Evolutionary conservation across 768 basidiomycete species (phyloP).

Genomic region (Chalciporus piperatus): DNA sequence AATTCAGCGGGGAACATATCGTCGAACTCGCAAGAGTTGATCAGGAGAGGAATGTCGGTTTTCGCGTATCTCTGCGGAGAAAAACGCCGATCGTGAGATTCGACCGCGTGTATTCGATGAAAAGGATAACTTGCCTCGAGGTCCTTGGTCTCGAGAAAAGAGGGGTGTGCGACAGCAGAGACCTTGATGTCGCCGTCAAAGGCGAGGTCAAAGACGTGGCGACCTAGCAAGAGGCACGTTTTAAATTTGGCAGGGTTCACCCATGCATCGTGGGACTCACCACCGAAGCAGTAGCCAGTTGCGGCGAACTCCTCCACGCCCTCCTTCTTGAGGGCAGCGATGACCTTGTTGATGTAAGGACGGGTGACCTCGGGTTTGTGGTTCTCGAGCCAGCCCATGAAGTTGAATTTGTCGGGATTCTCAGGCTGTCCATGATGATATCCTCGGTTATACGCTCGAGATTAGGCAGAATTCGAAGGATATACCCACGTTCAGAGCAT

Average conservation of each 20-base stretch:
- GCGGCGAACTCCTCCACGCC: conserved; percentile 40
- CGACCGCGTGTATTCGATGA: background rate
- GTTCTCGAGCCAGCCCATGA: background rate
- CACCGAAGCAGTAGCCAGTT: conserved; percentile 45
- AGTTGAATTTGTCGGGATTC: conserved; percentile 19
- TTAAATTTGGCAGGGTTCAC: no score
- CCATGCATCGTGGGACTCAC: background rate
- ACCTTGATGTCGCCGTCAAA: conserved; percentile 39
- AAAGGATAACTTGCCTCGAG: conserved; percentile 45
- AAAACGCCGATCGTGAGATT: background rate
- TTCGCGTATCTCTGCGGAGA: conserved; percentile 45
- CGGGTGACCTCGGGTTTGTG: conserved; percentile 34
- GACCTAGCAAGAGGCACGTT: conserved; percentile 1
- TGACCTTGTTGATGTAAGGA: conserved; percentile 36
- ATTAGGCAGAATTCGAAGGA: background rate
- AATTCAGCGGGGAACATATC: conserved; percentile 46
- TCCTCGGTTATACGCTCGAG: background rate
- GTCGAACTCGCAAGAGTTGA: conserved; percentile 63
- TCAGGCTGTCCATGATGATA: background rate
- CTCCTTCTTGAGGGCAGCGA: conserved; percentile 35
- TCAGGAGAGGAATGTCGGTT: conserved; percentile 56
- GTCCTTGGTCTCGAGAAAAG: conserved; percentile 47
- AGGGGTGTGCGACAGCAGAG: conserved; percentile 46
- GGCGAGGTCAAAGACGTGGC: conserved; percentile 46
- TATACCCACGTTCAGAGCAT: conserved; percentile 13